Evolutionary conservation across 805 yeast species (phyloP).

Genomic region (Candida germanica): DNA sequence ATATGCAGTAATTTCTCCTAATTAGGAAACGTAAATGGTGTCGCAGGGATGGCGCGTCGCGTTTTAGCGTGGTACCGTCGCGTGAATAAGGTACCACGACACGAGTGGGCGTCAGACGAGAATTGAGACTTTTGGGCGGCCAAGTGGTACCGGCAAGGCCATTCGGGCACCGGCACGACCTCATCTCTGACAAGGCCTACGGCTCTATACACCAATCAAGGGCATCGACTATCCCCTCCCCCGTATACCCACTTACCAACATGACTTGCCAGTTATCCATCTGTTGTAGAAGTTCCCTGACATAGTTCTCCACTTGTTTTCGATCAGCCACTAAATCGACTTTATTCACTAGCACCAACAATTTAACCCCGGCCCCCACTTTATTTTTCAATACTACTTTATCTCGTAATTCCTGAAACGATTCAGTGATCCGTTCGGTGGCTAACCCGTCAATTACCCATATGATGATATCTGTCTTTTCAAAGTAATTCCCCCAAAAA

Average conservation of each 20-base stretch:
- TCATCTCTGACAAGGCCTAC: too few species aligned
- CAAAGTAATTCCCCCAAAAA: conserved; percentile 81
- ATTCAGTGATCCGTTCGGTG: conserved; percentile 60
- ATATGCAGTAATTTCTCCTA: conserved; percentile 6
- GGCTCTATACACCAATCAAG: conserved; percentile 9
- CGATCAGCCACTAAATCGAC: conserved; percentile 50
- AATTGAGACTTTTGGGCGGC: too few species aligned
- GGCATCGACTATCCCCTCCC: conserved; percentile 12
- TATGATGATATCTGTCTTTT: conserved; percentile 65
- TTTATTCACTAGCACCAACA: conserved; percentile 74
- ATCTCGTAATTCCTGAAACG: conserved; percentile 57
- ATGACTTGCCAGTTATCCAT: conserved; percentile 20
- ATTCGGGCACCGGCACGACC: too few species aligned
- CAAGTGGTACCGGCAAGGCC: too few species aligned
- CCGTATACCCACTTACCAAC: conserved; percentile 35
- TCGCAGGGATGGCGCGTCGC: conserved; percentile 10
- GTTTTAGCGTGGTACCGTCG: conserved; percentile 2
- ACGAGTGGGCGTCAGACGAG: too few species aligned
- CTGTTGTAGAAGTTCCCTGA: conserved; percentile 12
- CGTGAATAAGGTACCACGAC: too few species aligned
- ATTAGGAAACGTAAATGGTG: conserved; percentile 4
- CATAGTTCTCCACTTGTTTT: conserved; percentile 9
- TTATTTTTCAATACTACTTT: conserved; percentile 64
- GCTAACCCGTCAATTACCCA: conserved; percentile 83
- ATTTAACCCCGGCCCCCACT: conserved; percentile 56